A percentile compares a stretch with the other conserved stretches of the same genome.
Conservation (phyloP, 805 yeast genomes). For the Wickerhamomyces strasburgensis region DNA sequence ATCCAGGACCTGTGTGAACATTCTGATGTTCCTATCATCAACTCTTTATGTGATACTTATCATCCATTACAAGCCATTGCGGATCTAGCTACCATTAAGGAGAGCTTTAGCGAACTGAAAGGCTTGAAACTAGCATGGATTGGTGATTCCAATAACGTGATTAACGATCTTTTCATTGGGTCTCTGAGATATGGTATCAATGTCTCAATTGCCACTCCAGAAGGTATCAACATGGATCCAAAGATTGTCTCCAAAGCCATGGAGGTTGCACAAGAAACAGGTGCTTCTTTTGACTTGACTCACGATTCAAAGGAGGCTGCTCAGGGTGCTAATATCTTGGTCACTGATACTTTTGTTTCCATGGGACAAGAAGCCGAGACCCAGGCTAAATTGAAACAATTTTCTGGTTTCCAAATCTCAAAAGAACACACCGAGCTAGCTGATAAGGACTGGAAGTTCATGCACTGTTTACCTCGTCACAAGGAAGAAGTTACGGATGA, state of each 20-base stretch:
- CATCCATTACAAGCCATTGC: constrained; percentile 97
- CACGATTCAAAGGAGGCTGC: constrained; percentile 77
- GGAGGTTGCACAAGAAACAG: constrained; percentile 45
- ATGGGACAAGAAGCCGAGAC: constrained; percentile 95
- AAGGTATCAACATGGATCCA: constrained; percentile 57
- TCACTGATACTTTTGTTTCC: constrained; percentile 95
- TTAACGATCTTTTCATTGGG: constrained; percentile 89
- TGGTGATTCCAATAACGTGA: constrained; percentile 94
- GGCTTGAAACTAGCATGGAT: constrained; percentile 86
- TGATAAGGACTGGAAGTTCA: constrained; percentile 77
- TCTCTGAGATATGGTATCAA: constrained; percentile 78
- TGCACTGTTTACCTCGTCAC: constrained; percentile 98
- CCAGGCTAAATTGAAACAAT: constrained; percentile 65
- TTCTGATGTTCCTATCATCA: constrained; percentile 86
- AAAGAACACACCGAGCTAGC: constrained; percentile 54
- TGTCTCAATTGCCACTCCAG: constrained; percentile 81
- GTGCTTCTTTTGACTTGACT: constrained; percentile 49
- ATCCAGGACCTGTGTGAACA: constrained; percentile 72
- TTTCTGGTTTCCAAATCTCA: constrained; percentile 82
- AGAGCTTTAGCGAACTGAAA: constrained; percentile 54
- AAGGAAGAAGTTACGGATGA: constrained; percentile 91
- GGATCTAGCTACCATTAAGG: constrained; percentile 82
- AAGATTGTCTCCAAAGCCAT: constrained; percentile 51
- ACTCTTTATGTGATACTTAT: constrained; percentile 85
- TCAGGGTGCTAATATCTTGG: constrained; percentile 70